Conservation (phyloP, 2,329 filamentous ascomycete species). For the Neonectria neomacrospora region DNA sequence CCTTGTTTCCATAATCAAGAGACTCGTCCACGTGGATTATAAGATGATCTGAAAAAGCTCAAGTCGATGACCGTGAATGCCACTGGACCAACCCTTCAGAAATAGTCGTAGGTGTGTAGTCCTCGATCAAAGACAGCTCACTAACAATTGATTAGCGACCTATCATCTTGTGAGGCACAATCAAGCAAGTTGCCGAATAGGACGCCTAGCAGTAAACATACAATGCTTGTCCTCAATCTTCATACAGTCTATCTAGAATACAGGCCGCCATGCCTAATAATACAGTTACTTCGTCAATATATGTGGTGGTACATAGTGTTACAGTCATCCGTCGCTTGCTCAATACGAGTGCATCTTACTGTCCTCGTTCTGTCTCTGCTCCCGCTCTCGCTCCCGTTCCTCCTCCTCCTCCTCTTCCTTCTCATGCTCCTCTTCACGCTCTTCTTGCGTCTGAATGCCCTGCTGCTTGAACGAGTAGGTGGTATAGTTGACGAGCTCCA, state of each 20-base stretch:
- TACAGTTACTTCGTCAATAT: slow-evolving; percentile 6
- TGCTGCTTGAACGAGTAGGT: slow-evolving; percentile 19
- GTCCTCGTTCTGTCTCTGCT: not conserved
- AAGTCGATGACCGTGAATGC: no score
- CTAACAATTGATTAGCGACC: no score
- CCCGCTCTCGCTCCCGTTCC: not conserved
- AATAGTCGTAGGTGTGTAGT: no score
- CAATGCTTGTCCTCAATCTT: not conserved
- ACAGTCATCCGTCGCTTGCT: slow-evolving; percentile 4
- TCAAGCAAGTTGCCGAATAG: no score
- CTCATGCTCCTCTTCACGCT: not conserved
- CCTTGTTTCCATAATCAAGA: no score
- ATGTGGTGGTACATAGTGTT: slow-evolving; percentile 23
- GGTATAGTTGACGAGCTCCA: slow-evolving; percentile 16
- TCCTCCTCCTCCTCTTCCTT: slow-evolving; percentile 8
- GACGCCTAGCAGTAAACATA: no score
- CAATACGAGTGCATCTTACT: not conserved
- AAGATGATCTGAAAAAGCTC: no score
- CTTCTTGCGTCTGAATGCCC: slow-evolving; percentile 1
- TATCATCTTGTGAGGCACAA: no score
- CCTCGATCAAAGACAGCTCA: no score
- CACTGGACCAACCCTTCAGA: no score
- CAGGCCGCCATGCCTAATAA: not conserved
- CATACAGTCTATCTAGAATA: slow-evolving; percentile 10
- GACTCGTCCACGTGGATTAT: no score